Base-by-base conservation (phyloP, 495 filamentous ascomycete species). In the Evansstolkia leycettana region DNA sequence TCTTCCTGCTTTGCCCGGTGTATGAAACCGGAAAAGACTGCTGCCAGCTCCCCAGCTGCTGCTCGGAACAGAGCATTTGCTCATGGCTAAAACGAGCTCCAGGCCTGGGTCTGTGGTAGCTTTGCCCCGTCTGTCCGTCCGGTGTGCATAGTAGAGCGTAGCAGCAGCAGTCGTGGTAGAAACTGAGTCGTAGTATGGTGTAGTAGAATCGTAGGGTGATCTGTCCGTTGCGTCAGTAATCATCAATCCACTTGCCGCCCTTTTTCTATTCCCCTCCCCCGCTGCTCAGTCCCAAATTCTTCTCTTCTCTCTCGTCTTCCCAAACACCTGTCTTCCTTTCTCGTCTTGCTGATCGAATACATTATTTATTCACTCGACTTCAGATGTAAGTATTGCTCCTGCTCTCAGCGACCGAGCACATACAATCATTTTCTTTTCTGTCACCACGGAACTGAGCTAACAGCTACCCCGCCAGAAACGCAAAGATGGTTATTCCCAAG, bases 1-100 rank as follows among this genome's bases (percentile, higher is more conserved):
- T 48, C 55, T 62, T n/a, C 63, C 63, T 67, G 63, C 51, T 62
- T 65, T 62, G 51, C 59, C 63, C 63, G 63, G 63, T 65, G 59
- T 64, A 59, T 64, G 60, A 65, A 65, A 67, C 57, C 59, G 60
- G 62, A 64, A 62, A 62, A 47, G 51, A 51, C 47, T 48, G 45
- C 44, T 54, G 47, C 5, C 5, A n/a, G n/a, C n/a, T n/a, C n/a
- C n/a, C n/a, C n/a, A n/a, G n/a, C n/a, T n/a, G n/a, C n/a, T 26
- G 16, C 3, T 7, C 15, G 27, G 34, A 2, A 25, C 13, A 19
- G 6, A n/a, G 3, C 17, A 17, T 3, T 5, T 6, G 4, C 31
- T 7, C 31, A 19, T 3, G 31, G 3, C 14, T 17, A 19, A 14
- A 6, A 3, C 3, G 31, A 6, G n/a, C 5, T 29, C 28, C 11